Evolutionary conservation across 2,329 filamentous ascomycete species (phyloP).

Genomic region (Fusarium sp.): DNA sequence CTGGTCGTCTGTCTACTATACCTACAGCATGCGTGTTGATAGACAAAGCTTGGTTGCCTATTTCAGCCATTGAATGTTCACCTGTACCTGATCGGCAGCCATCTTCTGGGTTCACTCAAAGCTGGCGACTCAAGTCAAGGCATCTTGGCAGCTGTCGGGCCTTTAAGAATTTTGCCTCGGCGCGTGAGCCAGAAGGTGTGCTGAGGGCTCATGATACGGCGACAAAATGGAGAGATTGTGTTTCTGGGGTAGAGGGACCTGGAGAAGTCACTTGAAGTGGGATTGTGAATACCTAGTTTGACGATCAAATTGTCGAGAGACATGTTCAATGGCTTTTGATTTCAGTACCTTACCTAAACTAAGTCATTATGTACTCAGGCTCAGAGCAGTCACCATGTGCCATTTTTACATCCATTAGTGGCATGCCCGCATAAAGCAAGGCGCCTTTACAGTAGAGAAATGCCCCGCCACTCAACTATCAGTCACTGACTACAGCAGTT

Average conservation of each 20-base stretch:
- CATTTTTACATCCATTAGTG: constrained; percentile 12
- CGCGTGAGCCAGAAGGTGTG: constrained; percentile 25
- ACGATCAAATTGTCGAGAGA: neutral
- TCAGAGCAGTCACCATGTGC: constrained; percentile 30
- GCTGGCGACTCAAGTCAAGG: constrained; percentile 7
- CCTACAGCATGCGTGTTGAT: constrained; percentile 10
- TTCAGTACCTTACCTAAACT: neutral
- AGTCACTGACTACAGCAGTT: constrained; percentile 4
- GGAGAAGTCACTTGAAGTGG: neutral
- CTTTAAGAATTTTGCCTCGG: constrained; percentile 17
- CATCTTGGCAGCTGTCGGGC: constrained; percentile 34
- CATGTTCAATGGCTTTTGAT: constrained; percentile 9
- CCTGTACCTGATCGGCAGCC: constrained; percentile 40
- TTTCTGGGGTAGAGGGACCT: neutral
- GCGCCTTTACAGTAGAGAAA: constrained; percentile 3
- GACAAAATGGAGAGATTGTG: neutral
- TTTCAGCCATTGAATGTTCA: constrained; percentile 35
- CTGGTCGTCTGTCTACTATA: constrained; percentile 6
- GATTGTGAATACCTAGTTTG: neutral
- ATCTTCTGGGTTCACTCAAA: constrained; percentile 15
- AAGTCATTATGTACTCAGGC: neutral
- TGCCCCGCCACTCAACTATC: constrained; percentile 24
- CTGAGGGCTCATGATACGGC: constrained; percentile 1
- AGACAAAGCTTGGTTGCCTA: constrained; percentile 6
- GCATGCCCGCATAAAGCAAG: constrained; percentile 23